Evolutionary conservation across 768 basidiomycete genomes (phyloP), one percentile per base, ranked within the genome.

Genomic region (Pholiota molesta): DNA sequence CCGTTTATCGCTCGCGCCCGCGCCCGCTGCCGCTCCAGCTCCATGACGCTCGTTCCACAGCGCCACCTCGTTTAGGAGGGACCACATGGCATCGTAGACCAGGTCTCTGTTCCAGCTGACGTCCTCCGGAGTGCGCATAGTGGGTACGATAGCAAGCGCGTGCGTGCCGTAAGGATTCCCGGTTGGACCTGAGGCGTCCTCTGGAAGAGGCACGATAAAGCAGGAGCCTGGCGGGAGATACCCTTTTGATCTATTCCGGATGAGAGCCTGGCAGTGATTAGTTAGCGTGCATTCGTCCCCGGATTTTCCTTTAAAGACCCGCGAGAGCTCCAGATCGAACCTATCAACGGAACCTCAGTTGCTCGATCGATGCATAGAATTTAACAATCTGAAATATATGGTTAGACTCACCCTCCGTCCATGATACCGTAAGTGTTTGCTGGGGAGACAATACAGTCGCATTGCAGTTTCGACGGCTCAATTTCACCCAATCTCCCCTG

Each of bases 71-170:
- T 58, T 60, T 4, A 63, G 55, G 31, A 63, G 55, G 2, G 65
- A 35, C 62, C 62, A 66, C 65, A 66, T 66, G 53, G 62, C 55
- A 47, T 65, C 55, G 47, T 60, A 65, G 8, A 63, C 59, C 6
- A 66, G 40, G 37, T 60, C 62, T 42, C 60, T 63, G 37, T 66
- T 55, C 62, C 62, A 63, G 28, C 49, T 63, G 14, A 65, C 47
- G n/a, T 62, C 62, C 49, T 55, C 53, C 19, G 65, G 65, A 14
- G 35, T 35, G 28, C 56, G 60, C 62, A 57, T 61, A 11, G 59
- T 64, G 17, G 62, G 65, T 19, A 52, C 31, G 14, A 58, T 58
- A 11, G 57, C 57, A 9, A 58, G 33, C 11, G 52, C 52, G 14
- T 45, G 56, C 51, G 57, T 29, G 19, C 49, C 37, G 19, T 37